phyloP scores from a whole-genome alignment of 768 basidiomycete species.

The Termitomyces sp. region DNA sequence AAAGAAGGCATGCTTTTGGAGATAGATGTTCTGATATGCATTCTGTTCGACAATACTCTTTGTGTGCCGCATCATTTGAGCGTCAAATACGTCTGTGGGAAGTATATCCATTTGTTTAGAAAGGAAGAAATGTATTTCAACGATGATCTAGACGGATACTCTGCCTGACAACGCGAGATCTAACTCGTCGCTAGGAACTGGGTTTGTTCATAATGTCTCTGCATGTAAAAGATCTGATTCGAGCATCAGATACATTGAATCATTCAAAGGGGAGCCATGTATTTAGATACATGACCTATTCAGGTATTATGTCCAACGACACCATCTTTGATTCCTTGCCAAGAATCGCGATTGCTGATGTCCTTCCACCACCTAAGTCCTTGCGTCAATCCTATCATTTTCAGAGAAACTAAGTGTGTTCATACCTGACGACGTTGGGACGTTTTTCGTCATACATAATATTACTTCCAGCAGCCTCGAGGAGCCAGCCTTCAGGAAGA shows the following conservation, averaged over 20 bases:
- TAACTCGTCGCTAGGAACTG: not conserved
- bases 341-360: slow-evolving; percentile 15
- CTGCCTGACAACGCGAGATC: not conserved
- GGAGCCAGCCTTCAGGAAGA: slow-evolving; percentile 15
- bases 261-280: not conserved
- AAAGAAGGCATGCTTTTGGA: not conserved
- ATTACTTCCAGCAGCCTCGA: slow-evolving; percentile 12
- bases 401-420: not conserved
- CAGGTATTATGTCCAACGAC: slow-evolving; percentile 4
- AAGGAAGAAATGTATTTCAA: not conserved
- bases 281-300: not conserved
- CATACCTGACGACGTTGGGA: slow-evolving; percentile 15
- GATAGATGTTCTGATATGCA: not conserved
- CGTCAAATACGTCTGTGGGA: not conserved
- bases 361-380: slow-evolving; percentile 20
- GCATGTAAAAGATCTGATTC: not conserved
- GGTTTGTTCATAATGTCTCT: not conserved
- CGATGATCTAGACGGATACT: not conserved
- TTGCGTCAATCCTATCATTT: not conserved
- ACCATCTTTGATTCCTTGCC: slow-evolving; percentile 21
- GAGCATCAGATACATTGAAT: not conserved
- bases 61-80: not conserved
- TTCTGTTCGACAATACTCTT: slow-evolving; percentile 13
- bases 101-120: not conserved
- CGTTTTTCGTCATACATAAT: slow-evolving; percentile 8